phyloP scores from a whole-genome alignment of 345 rosid genomes.

The Atalantia buxifolia region DNA sequence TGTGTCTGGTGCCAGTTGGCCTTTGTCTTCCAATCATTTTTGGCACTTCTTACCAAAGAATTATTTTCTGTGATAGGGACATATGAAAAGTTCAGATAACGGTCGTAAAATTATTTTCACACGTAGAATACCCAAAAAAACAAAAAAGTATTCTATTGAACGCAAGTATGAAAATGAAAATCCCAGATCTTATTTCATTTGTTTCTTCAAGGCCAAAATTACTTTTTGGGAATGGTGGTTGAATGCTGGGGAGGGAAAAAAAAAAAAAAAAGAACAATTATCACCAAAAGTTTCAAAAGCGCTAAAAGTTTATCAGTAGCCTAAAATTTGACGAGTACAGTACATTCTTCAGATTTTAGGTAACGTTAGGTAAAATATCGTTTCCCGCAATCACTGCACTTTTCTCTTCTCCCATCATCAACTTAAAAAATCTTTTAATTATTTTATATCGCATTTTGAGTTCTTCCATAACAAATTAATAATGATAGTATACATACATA shows the following conservation, averaged over 20 bases:
- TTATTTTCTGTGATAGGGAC: too few relatives aligned
- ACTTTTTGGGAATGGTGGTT: not conserved
- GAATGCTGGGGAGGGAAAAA: not conserved
- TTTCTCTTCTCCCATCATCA: not conserved
- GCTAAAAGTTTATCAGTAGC: not conserved
- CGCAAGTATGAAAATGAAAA: too few relatives aligned
- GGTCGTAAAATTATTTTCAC: not conserved
- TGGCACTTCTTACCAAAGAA: not conserved
- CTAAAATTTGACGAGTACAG: not conserved
- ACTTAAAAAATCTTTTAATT: too few relatives aligned
- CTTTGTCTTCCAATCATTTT: not conserved
- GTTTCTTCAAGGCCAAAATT: not conserved
- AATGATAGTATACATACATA: rapidly evolving
- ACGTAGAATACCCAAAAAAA: too few relatives aligned
- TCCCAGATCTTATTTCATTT: not conserved
- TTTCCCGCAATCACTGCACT: not conserved
- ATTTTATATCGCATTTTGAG: too few relatives aligned
- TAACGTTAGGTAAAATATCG: not conserved
- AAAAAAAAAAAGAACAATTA: not conserved
- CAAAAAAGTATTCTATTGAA: too few relatives aligned
- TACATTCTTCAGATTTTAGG: not conserved
- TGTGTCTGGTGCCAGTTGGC: not conserved
- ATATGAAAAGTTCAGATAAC: too few relatives aligned
- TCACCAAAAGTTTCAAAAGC: not conserved
- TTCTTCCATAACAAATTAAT: too few relatives aligned